phyloP scores from a whole-genome alignment of 345 rosid species.

The Hibiscus tridactylites region DNA sequence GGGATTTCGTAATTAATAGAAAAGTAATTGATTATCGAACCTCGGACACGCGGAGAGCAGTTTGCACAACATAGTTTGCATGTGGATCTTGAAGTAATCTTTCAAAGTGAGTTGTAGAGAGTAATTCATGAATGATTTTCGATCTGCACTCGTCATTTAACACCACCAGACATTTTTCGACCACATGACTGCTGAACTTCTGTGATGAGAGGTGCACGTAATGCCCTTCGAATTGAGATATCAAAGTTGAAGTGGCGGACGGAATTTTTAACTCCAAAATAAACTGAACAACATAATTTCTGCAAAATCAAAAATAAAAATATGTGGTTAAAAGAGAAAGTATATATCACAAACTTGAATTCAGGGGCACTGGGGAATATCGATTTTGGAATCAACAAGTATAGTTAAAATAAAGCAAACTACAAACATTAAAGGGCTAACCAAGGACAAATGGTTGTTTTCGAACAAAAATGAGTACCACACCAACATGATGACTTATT shows the following conservation, averaged over 20 bases:
- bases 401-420: not conserved
- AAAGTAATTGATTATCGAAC: slow-evolving; percentile 7
- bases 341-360: not conserved
- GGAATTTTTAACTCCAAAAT: slow-evolving; percentile 31
- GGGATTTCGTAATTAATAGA: not conserved
- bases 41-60: slow-evolving; percentile 32
- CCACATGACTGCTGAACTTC: slow-evolving; percentile 46
- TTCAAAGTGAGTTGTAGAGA: slow-evolving; percentile 31
- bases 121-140: slow-evolving; percentile 32
- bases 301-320: slow-evolving; percentile 15
- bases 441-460: not conserved
- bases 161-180: slow-evolving; percentile 31
- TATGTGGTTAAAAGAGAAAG: not conserved
- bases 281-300: slow-evolving; percentile 46
- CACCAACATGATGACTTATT: not conserved
- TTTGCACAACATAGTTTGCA: slow-evolving; percentile 46
- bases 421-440: not conserved
- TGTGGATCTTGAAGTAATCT: slow-evolving; percentile 38
- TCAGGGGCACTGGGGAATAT: not conserved
- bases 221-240: slow-evolving; percentile 35
- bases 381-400: not conserved
- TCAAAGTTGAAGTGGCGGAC: slow-evolving; percentile 19
- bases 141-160: slow-evolving; percentile 22
- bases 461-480: not conserved
- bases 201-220: slow-evolving; percentile 43